These are phyloP conservation scores for Eimeria praecox DNA, from an alignment of 169 alveolate species.

Conservation along the genomic window DNA sequence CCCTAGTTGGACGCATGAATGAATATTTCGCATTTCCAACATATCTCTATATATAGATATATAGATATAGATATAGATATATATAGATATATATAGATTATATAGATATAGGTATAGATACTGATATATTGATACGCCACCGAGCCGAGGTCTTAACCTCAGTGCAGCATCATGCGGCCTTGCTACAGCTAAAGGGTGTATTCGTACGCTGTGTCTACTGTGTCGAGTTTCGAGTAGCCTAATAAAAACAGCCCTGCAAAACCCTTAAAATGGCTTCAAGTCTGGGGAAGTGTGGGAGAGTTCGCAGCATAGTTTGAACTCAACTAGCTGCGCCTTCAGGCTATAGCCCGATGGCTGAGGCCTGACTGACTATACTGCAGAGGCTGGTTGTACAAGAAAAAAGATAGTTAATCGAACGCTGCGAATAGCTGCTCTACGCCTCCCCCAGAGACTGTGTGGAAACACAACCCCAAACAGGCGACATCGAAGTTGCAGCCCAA, in stretches of 20 bases:
- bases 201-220: too few relatives aligned
- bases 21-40: not conserved
- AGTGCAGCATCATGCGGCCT: not conserved
- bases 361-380: not conserved
- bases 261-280: not conserved
- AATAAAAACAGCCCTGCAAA: not conserved
- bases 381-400: not conserved
- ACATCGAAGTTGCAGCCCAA: not conserved
- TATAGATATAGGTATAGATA: too few relatives aligned
- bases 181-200: too few relatives aligned
- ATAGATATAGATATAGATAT: too few relatives aligned
- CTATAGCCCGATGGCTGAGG: not conserved
- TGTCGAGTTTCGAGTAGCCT: too few relatives aligned
- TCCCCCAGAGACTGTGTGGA: not conserved
- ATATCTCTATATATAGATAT: too few relatives aligned
- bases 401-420: not conserved
- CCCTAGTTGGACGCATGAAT: not conserved
- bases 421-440: not conserved
- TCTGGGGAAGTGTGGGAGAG: too few relatives aligned
- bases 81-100: too few relatives aligned
- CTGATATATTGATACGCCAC: too few relatives aligned
- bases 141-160: too few relatives aligned
- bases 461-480: not conserved
- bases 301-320: not conserved
- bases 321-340: not conserved